phyloP scores from a whole-genome alignment of 1,284 basidiomycete species.

The Cystobasidium pallidum region DNA sequence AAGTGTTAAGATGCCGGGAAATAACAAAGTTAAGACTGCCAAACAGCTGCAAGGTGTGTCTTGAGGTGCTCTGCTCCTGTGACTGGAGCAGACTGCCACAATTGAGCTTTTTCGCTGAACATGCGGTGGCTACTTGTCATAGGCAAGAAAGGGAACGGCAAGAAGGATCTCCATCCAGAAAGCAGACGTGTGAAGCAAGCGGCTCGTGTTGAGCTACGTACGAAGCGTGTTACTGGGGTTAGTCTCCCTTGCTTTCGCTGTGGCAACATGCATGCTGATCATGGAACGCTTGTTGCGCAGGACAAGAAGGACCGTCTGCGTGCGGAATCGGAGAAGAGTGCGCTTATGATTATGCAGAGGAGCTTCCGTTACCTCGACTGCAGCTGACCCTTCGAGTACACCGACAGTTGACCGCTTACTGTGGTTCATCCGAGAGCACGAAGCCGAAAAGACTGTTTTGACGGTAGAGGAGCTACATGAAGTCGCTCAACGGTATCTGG shows the following conservation, averaged over 20 bases:
- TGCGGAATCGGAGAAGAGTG: slow-evolving; percentile 38
- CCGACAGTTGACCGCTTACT: slow-evolving; percentile 25
- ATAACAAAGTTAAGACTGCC: slow-evolving; percentile 31
- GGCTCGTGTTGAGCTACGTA: slow-evolving; percentile 36
- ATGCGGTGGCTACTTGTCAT: not conserved
- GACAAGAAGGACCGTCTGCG: slow-evolving; percentile 33
- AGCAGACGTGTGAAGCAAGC: slow-evolving; percentile 37
- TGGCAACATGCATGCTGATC: not conserved
- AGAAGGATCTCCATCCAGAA: slow-evolving; percentile 43
- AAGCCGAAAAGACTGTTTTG: slow-evolving; percentile 1
- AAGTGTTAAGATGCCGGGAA: slow-evolving; percentile 1
- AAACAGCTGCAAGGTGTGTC: slow-evolving; percentile 37
- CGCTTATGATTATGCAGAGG: not conserved
- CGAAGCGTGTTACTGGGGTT: slow-evolving; percentile 33
- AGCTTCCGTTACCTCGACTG: not conserved
- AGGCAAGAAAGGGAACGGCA: slow-evolving; percentile 43
- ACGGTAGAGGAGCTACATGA: slow-evolving; percentile 30
- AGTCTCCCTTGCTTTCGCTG: not conserved
- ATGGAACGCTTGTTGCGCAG: not conserved
- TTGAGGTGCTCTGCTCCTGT: not conserved
- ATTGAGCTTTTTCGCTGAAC: not conserved
- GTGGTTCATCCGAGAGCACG: slow-evolving; percentile 35
- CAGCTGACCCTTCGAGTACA: not conserved
- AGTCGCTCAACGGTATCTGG: slow-evolving; percentile 13
- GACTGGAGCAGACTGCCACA: not conserved